Evolutionary conservation across 768 basidiomycete genomes (phyloP), one percentile per base, ranked within the genome.

Genomic region (Hortiboletus campestris): DNA sequence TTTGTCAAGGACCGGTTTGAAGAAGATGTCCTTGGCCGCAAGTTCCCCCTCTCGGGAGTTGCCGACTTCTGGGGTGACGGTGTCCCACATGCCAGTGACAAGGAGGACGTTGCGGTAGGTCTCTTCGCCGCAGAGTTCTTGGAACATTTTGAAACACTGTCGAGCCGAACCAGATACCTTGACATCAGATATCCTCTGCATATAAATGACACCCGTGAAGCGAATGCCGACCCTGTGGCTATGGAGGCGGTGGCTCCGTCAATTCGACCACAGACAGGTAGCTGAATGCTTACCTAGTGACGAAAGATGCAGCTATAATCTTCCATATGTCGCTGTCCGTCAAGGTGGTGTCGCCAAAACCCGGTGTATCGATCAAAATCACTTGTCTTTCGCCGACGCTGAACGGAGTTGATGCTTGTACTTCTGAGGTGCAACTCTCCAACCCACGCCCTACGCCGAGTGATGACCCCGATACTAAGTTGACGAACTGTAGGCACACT

Each of bases 301-400:
- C 63, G 19, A 71, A 54, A n/a, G 70, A 72, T 13, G 42, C 76
- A 59, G 81, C 76, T 42, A 83, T 82, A 68, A 77, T 75, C 46
- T 72, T 76, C 49, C 83, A 67, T 25, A 84, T 74, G 20, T 80
- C 80, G 2, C 76, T 74, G 57, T 83, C 82, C 49, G 74, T 74
- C 55, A 72, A 67, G 13, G 63, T 63, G 2, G 82, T 79, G 59
- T 84, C 82, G 53, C 84, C 84, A 54, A 84, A 85, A 0, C 84
- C 84, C 3, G 84, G 84, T 0, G 84, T 85, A 58, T 85, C 84
- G 48, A 85, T 75, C n/a, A 85, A 68, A 4, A 74, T 72, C 16
- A 85, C 72, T 29, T 55, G 59, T 29, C 67, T 68, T 0, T 74
- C 78, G 44, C 55, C 60, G 14, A 71, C 34, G 20, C 9, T 32